Conservation (phyloP, 179 eudicot species). For the Camellia oleifera region DNA sequence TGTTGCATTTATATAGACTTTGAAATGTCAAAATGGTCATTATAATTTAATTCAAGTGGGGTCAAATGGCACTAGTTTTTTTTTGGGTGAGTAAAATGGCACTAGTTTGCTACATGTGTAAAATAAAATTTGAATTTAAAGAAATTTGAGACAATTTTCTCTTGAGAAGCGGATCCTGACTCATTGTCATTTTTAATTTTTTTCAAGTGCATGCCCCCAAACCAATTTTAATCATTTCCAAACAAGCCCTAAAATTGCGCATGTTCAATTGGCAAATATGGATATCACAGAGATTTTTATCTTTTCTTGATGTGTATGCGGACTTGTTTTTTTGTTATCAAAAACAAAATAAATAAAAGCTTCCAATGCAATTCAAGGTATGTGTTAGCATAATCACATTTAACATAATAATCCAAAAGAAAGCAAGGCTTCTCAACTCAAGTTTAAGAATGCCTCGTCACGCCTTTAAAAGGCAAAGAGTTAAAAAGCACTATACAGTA, state of each 20-base stretch:
- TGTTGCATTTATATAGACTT: constrained; percentile 6
- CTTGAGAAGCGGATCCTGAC: no score
- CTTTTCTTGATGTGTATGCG: constrained; percentile 6
- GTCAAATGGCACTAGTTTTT: no score
- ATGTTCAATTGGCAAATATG: not conserved
- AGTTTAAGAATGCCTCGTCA: not conserved
- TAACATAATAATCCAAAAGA: not conserved
- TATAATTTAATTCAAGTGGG: no score
- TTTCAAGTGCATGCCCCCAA: not conserved
- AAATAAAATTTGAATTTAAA: no score
- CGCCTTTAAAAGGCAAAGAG: not conserved
- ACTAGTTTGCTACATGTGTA: no score
- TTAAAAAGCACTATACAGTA: not conserved
- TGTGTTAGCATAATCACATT: constrained; percentile 2
- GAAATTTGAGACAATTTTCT: no score
- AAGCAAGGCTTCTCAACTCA: not conserved
- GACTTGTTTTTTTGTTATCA: not conserved
- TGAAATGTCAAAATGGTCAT: not conserved
- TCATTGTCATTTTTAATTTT: no score
- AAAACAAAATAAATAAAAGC: not conserved
- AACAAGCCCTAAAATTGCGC: not conserved
- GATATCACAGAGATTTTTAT: constrained; percentile 1
- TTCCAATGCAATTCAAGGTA: constrained; percentile 12
- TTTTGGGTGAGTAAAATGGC: no score
- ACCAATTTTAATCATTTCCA: not conserved